These are phyloP conservation scores for Exophiala xenobiotica DNA, from an alignment of 2,329 filamentous ascomycete genomes.

Conservation along the genomic window DNA sequence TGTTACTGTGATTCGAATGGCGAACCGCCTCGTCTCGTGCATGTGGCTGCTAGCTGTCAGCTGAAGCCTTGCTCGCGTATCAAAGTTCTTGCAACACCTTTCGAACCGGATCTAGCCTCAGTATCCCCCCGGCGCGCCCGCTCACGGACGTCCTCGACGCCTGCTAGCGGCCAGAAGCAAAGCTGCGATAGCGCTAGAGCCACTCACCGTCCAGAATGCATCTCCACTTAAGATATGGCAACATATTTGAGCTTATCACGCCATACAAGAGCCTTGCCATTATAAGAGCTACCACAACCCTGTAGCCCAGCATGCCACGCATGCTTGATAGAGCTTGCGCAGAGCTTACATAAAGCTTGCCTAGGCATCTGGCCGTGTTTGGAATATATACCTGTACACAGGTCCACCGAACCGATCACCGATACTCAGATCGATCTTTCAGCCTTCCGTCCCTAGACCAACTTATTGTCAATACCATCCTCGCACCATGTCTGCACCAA, in stretches of 20 bases:
- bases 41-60: too few relatives aligned
- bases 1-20: too few relatives aligned
- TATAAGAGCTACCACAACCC: slow-evolving; percentile 7
- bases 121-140: too few relatives aligned
- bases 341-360: neutral
- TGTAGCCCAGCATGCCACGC: neutral
- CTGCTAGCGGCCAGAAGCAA: neutral
- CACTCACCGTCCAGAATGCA: neutral
- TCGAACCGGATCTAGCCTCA: too few relatives aligned
- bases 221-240: slow-evolving; percentile 7
- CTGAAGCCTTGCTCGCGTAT: too few relatives aligned
- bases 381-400: too few relatives aligned
- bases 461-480: neutral
- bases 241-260: slow-evolving; percentile 14
- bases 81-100: too few relatives aligned
- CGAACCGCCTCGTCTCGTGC: too few relatives aligned
- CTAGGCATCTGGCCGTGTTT: too few relatives aligned
- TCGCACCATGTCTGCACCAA: neutral
- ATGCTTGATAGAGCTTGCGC: neutral
- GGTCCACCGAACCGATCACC: too few relatives aligned
- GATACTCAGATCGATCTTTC: neutral
- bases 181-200: neutral
- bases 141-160: too few relatives aligned
- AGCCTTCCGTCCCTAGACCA: neutral
- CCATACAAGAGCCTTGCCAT: slow-evolving; percentile 8